phyloP scores from a whole-genome alignment of 2,329 filamentous ascomycete genomes.

The Ophiognomonia clavigignenti-juglandacearum region DNA sequence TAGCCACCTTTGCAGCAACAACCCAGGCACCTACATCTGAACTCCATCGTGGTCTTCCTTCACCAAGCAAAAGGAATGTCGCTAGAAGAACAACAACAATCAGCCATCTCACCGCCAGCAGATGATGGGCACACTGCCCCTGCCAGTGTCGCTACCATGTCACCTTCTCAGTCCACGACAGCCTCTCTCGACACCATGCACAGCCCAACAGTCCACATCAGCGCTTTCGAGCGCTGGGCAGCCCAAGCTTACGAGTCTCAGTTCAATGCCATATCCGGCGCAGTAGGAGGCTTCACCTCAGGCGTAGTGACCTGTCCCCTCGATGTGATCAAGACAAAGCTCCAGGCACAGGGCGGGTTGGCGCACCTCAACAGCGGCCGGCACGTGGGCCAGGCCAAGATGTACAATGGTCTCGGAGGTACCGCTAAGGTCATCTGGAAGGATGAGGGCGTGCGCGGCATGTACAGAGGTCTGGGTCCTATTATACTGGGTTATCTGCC shows the following conservation, averaged over 20 bases:
- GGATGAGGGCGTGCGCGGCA: slow-evolving; percentile 81
- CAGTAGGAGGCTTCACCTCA: slow-evolving; percentile 84
- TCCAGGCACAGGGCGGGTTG: slow-evolving; percentile 92
- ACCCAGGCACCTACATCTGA: neutral
- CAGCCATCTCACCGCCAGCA: slow-evolving; percentile 5
- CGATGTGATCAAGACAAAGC: slow-evolving; percentile 97
- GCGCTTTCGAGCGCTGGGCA: slow-evolving; percentile 52
- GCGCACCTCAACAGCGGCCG: slow-evolving; percentile 42
- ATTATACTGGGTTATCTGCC: slow-evolving; percentile 95
- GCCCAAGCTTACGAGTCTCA: slow-evolving; percentile 52
- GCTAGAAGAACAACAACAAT: slow-evolving; percentile 7
- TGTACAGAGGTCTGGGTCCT: slow-evolving; percentile 90
- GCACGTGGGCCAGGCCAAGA: slow-evolving; percentile 46
- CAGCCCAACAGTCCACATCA: slow-evolving; percentile 27
- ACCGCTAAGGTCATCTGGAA: slow-evolving; percentile 81
- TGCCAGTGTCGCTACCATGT: slow-evolving; percentile 7
- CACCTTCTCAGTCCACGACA: slow-evolving; percentile 9
- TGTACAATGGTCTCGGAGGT: slow-evolving; percentile 84
- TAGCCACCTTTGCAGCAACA: slow-evolving; percentile 18
- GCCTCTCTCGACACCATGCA: slow-evolving; percentile 20
- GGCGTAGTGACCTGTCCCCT: slow-evolving; percentile 94
- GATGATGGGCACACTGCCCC: slow-evolving; percentile 32
- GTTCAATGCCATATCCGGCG: slow-evolving; percentile 83
- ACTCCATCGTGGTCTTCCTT: neutral
- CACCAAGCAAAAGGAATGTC: slow-evolving; percentile 21